phyloP scores from a whole-genome alignment of 139 green algal species.

The Diplosphaera chodatii region DNA sequence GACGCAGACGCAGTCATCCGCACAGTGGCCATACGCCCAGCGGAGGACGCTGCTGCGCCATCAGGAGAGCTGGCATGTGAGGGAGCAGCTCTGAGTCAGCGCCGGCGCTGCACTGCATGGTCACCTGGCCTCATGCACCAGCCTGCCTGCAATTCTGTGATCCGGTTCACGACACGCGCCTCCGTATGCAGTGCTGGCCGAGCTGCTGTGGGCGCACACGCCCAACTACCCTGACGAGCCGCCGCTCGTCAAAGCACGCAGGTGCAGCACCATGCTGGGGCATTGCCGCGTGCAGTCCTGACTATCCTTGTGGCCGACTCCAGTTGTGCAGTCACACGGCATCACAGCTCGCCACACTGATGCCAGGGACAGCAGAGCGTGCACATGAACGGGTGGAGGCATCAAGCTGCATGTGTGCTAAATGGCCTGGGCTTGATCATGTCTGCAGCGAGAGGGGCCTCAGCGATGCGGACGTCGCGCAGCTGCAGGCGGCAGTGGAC shows the following conservation, averaged over 20 bases:
- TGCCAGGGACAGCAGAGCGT: no score
- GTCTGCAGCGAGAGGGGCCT: slow-evolving; percentile 56
- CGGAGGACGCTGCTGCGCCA: slow-evolving; percentile 12
- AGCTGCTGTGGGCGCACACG: slow-evolving; percentile 48
- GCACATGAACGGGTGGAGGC: no score
- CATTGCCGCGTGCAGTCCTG: no score
- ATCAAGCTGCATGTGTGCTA: not conserved
- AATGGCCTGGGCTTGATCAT: no score
- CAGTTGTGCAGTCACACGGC: not conserved
- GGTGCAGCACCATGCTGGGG: slow-evolving; percentile 5
- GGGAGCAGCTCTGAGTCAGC: not conserved
- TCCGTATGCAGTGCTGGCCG: slow-evolving; percentile 19
- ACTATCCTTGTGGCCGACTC: no score
- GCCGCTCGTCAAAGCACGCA: slow-evolving; percentile 39
- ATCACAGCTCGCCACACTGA: no score
- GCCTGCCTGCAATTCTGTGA: no score
- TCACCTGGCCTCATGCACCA: no score
- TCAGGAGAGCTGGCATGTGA: not conserved
- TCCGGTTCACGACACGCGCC: no score
- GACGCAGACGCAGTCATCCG: slow-evolving; percentile 2
- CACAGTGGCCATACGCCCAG: slow-evolving; percentile 19
- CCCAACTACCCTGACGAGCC: slow-evolving; percentile 40
- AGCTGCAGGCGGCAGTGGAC: slow-evolving; percentile 31
- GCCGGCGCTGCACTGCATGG: not conserved
- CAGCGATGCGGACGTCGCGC: slow-evolving; percentile 52